Conservation (phyloP, 495 filamentous ascomycete genomes). For the Hyaloscypha variabilis region DNA sequence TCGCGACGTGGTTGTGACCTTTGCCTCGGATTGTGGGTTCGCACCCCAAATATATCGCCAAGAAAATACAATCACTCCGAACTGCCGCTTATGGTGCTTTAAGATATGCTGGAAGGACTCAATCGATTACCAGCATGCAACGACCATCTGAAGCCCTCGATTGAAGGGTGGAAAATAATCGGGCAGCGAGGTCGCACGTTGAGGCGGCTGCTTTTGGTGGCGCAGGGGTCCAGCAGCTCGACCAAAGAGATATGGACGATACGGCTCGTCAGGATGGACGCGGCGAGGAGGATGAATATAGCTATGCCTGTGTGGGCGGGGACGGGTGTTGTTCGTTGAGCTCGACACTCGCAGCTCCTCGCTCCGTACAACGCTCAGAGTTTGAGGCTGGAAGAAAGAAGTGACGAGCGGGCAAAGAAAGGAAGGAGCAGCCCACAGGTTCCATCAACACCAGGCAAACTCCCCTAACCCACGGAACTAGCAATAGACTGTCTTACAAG, state of each 20-base stretch:
- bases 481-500: background rate
- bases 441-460: background rate
- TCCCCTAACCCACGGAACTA: background rate
- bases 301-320: background rate
- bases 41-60: slow-evolving; percentile 4
- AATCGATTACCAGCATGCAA: background rate
- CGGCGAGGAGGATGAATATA: background rate
- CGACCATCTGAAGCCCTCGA: background rate
- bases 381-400: background rate
- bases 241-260: background rate
- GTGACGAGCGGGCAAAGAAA: background rate
- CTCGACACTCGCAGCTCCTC: background rate
- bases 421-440: background rate
- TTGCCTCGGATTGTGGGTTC: slow-evolving; percentile 1
- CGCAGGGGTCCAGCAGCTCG: slow-evolving; percentile 5
- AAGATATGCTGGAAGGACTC: background rate
- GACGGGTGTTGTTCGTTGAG: background rate
- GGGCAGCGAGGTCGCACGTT: background rate
- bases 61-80: slow-evolving; percentile 2
- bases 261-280: background rate
- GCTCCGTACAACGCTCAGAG: background rate
- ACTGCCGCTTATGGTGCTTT: background rate
- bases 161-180: background rate
- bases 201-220: slow-evolving; percentile 2
- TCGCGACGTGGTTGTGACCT: slow-evolving; percentile 6